Base-by-base conservation (phyloP, 139 green algal species). In the Closterium sp. region DNA sequence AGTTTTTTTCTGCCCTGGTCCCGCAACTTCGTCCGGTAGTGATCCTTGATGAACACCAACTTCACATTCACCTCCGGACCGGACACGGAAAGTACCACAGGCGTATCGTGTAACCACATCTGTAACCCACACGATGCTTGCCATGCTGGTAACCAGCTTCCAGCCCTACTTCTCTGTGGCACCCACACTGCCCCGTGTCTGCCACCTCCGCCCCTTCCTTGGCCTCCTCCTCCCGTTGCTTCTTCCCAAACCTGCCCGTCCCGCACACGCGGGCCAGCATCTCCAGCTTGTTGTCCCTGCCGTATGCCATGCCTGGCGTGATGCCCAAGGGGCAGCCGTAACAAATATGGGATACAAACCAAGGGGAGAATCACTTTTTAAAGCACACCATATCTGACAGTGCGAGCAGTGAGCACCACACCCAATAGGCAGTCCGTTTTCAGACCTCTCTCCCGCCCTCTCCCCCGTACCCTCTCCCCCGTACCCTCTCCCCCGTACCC, bases 261-360 rank as follows among this genome's bases (percentile, higher is more conserved):
- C 86, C 86, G 86, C 86, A 89, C 86, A 89, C 86, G 8, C 86
- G 31, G 7, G 31, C n/a, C 25, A 89, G 31, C 86, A 89, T 23
- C 36, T 89, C 86, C 36, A 89, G 23, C 86, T 89, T 89, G 86
- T 89, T 89, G 86, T 89, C 86, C 86, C 87, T 86, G 25, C 86
- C 86, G 31, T 89, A 89, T 21, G 34, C 86, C 34, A 89, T 64
- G 28, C 35, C 86, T 89, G n/a, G n/a, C n/a, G n/a, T n/a, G n/a
- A n/a, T n/a, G n/a, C n/a, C n/a, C n/a, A n/a, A n/a, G n/a, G n/a
- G n/a, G n/a, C n/a, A n/a, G n/a, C n/a, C n/a, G n/a, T n/a, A n/a
- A n/a, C n/a, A n/a, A n/a, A n/a, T n/a, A n/a, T n/a, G n/a, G n/a
- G n/a, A n/a, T n/a, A n/a, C n/a, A n/a, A n/a, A n/a, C n/a, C n/a